phyloP scores from a whole-genome alignment of 139 green algal genomes.

The Pseudopediastrum boryanum region DNA sequence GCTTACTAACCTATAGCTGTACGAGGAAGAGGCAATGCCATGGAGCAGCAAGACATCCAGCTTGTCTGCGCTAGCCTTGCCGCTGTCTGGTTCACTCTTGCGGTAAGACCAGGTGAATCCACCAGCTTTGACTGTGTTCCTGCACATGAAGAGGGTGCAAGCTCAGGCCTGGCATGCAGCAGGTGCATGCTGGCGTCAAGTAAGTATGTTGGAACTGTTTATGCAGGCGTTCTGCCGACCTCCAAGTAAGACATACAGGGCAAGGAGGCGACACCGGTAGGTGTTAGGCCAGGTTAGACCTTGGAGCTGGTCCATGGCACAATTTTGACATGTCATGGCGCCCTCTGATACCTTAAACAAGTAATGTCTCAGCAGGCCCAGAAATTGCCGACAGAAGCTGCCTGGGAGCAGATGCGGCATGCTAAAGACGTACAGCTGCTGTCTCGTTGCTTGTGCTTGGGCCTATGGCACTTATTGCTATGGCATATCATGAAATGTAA shows the following conservation, averaged over 20 bases:
- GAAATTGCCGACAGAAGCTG: neutral
- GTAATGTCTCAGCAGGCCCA: neutral
- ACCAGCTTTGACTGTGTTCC: constrained; percentile 39
- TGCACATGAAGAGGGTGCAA: neutral
- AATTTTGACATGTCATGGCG: neutral
- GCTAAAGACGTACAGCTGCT: neutral
- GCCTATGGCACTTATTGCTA: neutral
- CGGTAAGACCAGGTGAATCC: constrained; percentile 67
- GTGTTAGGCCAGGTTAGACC: neutral
- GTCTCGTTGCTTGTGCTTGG: neutral
- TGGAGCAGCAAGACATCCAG: constrained; percentile 73
- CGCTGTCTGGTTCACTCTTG: constrained; percentile 19
- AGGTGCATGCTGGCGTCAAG: no score
- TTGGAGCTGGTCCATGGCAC: neutral
- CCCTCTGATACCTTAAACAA: neutral
- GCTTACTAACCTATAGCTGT: constrained; percentile 68
- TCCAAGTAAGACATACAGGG: neutral
- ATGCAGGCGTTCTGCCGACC: neutral
- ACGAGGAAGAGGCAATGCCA: constrained; percentile 67
- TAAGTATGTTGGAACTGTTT: no score
- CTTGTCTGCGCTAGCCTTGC: constrained; percentile 30
- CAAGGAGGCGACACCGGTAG: neutral
- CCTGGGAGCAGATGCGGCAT: neutral
- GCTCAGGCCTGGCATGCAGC: neutral
- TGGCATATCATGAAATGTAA: no score